phyloP scores from a whole-genome alignment of 202 grass and related monocot genomes.

The Dendrocalamus latiflorus region DNA sequence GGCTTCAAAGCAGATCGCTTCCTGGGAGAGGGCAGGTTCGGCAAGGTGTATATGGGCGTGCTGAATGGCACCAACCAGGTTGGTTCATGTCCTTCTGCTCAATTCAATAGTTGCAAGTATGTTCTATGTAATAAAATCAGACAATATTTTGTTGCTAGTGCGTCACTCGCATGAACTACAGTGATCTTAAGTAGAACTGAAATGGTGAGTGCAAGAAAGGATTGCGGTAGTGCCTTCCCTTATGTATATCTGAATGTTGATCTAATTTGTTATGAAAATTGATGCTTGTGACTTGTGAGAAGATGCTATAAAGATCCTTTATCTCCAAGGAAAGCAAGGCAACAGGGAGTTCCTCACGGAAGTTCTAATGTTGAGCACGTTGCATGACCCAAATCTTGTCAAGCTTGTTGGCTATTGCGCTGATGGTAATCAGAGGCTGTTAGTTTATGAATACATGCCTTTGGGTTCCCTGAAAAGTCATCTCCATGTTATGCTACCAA shows the following conservation, averaged over 20 bases:
- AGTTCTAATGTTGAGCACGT: conserved; percentile 60
- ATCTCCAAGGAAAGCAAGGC: conserved; percentile 68
- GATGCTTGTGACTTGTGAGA: background rate
- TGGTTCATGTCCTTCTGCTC: too few species aligned
- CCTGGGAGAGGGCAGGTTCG: too few species aligned
- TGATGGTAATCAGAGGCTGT: conserved; percentile 63
- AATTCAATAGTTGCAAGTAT: too few species aligned
- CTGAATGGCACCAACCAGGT: too few species aligned
- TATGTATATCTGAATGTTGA: background rate
- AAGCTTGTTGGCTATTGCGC: conserved; percentile 80
- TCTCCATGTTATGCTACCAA: conserved; percentile 56
- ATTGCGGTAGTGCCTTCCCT: background rate
- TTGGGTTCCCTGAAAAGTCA: conserved; percentile 80
- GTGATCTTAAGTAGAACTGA: too few species aligned
- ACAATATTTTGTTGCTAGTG: too few species aligned
- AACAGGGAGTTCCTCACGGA: conserved; percentile 72
- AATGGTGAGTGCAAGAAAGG: too few species aligned
- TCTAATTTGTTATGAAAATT: conserved; percentile 2
- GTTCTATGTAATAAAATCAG: too few species aligned
- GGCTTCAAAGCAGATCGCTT: too few species aligned
- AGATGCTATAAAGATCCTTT: conserved; percentile 73
- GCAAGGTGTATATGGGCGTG: too few species aligned
- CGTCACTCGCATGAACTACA: too few species aligned
- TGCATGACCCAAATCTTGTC: conserved; percentile 83
- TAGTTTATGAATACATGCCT: conserved; percentile 97